Evolutionary conservation across 139 green algal species (phyloP), one percentile per base, ranked within the genome.

Genomic region (Gonium pectorale): DNA sequence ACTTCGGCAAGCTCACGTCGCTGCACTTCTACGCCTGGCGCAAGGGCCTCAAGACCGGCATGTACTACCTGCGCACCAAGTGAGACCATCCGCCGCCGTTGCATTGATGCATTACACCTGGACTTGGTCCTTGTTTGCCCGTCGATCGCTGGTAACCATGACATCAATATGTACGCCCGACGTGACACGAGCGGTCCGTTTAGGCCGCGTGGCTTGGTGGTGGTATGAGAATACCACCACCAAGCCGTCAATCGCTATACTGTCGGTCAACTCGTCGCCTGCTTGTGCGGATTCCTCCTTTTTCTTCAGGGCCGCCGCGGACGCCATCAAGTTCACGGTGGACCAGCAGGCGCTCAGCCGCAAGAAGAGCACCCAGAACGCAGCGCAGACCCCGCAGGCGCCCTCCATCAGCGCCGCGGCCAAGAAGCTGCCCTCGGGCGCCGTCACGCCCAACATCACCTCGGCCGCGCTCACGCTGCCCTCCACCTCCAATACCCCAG

Each of bases 321-420:
- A 99, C 79, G 97, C 97, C 86, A 99, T 99, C 92, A 98, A 99
- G 95, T 99, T 99, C 91, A 99, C 97, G 2, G 97, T 99, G 22
- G 97, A 99, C 88, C 92, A 97, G 87, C 86, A 78, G 33, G 80
- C 90, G 2, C 90, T 96, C 11, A 88, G 86, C 77, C 79, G 73
- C 35, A 94, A 91, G 52, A 77, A 75, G 70, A 19, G 70, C 19
- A 22, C 6, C n/a, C 21, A 44, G 38, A 22, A n/a, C 29, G 29
- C n/a, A n/a, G n/a, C n/a, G n/a, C n/a, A n/a, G n/a, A n/a, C n/a
- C n/a, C n/a, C n/a, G n/a, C 9, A 51, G 26, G 80, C 33, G 8
- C 54, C 60, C 46, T 67, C 71, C 35, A 78, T 75, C 52, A 75
- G 71, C 41, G 62, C 80, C 2, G 69, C 81, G 29, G 13, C 40